A percentile compares a stretch with the other conserved stretches of the same genome.
These are phyloP conservation scores for Parietaria judaica DNA, from an alignment of 306 rosid species.

Conservation along the genomic window DNA sequence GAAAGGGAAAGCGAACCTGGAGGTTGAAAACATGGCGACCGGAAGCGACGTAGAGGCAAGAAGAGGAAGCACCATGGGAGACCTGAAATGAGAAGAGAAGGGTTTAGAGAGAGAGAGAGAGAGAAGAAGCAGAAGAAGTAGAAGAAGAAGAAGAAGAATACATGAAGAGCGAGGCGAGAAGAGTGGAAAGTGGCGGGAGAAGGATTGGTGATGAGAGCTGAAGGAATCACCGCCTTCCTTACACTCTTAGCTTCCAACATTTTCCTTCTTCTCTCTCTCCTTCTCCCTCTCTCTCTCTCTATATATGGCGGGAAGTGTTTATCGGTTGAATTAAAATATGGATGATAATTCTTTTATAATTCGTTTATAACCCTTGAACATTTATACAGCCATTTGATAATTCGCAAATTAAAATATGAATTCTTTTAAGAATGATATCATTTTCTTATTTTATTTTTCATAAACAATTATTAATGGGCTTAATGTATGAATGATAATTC, in stretches of 20 bases:
- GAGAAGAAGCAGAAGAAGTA: not conserved
- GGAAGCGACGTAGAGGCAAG: slow-evolving; percentile 68
- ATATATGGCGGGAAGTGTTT: too few relatives aligned
- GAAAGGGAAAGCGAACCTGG: slow-evolving; percentile 31
- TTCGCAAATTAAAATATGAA: too few relatives aligned
- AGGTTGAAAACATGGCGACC: slow-evolving; percentile 58
- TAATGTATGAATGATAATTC: too few relatives aligned
- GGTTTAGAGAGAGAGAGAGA: not conserved
- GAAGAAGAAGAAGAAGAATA: not conserved
- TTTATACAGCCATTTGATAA: too few relatives aligned
- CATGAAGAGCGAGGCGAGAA: slow-evolving; percentile 84
- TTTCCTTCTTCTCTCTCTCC: not conserved
- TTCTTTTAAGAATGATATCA: too few relatives aligned
- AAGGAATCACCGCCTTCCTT: slow-evolving; percentile 62
- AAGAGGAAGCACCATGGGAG: slow-evolving; percentile 29
- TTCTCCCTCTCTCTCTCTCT: not conserved
- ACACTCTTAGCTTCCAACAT: slow-evolving; percentile 61
- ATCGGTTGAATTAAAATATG: too few relatives aligned
- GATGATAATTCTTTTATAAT: too few relatives aligned
- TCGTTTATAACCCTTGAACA: too few relatives aligned
- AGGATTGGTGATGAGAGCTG: slow-evolving; percentile 49
- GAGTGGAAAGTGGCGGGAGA: slow-evolving; percentile 81
- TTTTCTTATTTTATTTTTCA: too few relatives aligned
- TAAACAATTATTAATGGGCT: too few relatives aligned
- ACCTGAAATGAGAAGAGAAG: slow-evolving; percentile 32